These are phyloP conservation scores for Heracleum sosnowskyi DNA, from an alignment of 129 eudicot genomes.

Conservation along the genomic window DNA sequence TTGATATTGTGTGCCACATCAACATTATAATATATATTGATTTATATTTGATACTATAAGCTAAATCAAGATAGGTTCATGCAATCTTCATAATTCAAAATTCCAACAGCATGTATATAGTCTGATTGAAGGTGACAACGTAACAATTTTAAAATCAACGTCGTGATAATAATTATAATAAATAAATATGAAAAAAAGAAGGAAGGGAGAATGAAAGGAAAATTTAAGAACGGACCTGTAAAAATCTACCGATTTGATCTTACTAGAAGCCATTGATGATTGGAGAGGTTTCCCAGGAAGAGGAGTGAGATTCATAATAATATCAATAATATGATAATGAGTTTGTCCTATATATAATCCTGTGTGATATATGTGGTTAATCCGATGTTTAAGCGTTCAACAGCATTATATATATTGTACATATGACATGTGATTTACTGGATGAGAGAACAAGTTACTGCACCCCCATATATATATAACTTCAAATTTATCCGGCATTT, in stretches of 20 bases:
- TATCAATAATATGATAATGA: neutral
- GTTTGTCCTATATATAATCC: neutral
- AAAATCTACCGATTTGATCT: constrained; percentile 91
- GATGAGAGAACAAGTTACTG: neutral
- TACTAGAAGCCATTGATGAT: constrained; percentile 46
- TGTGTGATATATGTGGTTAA: neutral
- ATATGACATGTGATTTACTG: neutral
- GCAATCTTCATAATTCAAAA: neutral
- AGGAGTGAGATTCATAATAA: neutral
- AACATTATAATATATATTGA: too few relatives aligned
- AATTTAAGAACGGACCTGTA: constrained; percentile 69
- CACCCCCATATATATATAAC: neutral
- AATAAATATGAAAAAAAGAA: neutral
- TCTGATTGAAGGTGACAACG: neutral
- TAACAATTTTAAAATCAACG: neutral
- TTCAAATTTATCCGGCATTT: neutral
- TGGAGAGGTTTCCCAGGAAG: constrained; percentile 10
- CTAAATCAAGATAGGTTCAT: neutral
- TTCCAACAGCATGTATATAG: too few relatives aligned
- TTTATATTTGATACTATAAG: neutral
- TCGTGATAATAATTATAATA: neutral
- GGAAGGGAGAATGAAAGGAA: neutral
- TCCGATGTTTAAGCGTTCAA: neutral
- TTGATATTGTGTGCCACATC: too few relatives aligned
- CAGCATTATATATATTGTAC: neutral